These are phyloP conservation scores for Yarrowia sp. DNA, from an alignment of 805 yeast genomes.

Conservation along the genomic window DNA sequence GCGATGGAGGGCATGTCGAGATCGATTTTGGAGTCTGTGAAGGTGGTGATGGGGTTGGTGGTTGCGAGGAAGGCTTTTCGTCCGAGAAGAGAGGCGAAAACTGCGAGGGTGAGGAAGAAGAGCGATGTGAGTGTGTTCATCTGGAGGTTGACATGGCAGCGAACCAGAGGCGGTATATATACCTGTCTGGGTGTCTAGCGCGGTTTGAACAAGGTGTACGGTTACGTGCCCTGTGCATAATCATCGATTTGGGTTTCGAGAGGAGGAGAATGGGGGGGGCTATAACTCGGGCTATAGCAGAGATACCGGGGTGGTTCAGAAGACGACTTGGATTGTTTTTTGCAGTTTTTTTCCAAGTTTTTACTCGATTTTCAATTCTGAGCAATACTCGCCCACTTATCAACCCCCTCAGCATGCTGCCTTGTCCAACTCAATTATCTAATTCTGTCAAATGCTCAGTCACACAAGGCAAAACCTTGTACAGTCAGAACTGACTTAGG, in stretches of 20 bases:
- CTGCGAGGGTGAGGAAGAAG: constrained; percentile 5
- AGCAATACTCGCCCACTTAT: background rate
- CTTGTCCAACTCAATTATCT: background rate
- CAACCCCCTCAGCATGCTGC: too few species aligned
- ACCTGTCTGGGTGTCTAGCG: background rate
- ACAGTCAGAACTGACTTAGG: background rate
- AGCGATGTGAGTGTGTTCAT: constrained; percentile 6
- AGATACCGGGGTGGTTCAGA: background rate
- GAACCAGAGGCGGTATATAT: background rate
- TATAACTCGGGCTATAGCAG: background rate
- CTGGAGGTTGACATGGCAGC: background rate
- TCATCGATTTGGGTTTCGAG: background rate
- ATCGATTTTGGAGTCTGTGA: background rate
- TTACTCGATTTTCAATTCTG: background rate
- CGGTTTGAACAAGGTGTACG: background rate
- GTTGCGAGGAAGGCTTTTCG: background rate
- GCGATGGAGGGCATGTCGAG: constrained; percentile 22
- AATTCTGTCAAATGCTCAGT: constrained; percentile 12
- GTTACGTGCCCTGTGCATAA: background rate
- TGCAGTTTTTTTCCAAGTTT: background rate
- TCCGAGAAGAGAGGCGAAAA: background rate
- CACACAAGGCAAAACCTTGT: background rate
- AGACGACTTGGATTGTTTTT: background rate
- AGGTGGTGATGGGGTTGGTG: background rate
- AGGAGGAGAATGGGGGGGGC: background rate